These are phyloP conservation scores for Alnus rubra DNA, from an alignment of 306 rosid genomes.

Conservation along the genomic window DNA sequence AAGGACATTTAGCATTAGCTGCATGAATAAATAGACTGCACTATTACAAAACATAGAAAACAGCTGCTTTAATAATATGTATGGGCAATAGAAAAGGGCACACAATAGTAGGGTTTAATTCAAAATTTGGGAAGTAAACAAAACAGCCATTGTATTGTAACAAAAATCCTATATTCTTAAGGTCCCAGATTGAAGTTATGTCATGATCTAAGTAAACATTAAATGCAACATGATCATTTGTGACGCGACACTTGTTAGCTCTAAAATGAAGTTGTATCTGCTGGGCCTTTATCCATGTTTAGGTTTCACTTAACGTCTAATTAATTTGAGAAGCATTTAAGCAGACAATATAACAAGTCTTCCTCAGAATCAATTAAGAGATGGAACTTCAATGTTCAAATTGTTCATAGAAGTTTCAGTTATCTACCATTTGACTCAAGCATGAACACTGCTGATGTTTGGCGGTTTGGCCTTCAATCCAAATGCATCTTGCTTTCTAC, in stretches of 20 bases:
- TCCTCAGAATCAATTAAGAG: background rate
- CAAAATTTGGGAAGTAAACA: background rate
- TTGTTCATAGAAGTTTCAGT: background rate
- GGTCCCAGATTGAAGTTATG: background rate
- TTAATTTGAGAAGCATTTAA: background rate
- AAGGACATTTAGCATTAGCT: slow-evolving; percentile 24
- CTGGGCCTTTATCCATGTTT: background rate
- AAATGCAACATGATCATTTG: background rate
- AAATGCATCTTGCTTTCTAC: background rate
- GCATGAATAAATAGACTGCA: slow-evolving; percentile 11
- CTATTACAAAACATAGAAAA: slow-evolving; percentile 27
- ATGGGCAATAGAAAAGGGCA: background rate
- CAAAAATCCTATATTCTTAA: background rate
- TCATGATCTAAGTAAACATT: background rate
- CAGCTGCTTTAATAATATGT: slow-evolving; percentile 1
- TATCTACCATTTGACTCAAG: background rate
- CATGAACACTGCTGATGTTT: background rate
- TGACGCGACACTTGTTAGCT: background rate
- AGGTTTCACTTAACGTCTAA: background rate
- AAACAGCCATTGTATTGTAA: background rate
- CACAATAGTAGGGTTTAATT: background rate
- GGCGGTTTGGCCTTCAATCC: background rate
- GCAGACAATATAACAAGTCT: background rate
- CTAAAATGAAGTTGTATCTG: background rate
- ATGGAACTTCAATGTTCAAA: background rate